Conservation (phyloP, 768 basidiomycete genomes). For the Mycena kentingensis region DNA sequence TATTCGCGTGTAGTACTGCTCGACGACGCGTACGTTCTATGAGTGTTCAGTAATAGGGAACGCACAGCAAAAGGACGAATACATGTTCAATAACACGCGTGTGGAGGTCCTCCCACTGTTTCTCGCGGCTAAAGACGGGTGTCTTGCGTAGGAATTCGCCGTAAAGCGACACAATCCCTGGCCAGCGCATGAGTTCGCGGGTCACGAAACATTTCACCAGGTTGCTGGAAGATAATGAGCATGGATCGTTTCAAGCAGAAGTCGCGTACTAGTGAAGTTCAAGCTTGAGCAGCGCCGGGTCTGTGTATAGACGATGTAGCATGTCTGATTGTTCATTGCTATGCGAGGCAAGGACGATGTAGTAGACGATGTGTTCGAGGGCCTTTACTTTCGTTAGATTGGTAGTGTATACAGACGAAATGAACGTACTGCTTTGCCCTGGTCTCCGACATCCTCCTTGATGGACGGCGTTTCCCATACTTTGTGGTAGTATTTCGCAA, state of each 20-base stretch:
- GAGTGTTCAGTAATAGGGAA: not conserved
- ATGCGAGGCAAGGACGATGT: conserved; percentile 89
- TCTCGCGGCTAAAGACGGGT: conserved; percentile 73
- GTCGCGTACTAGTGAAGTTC: conserved; percentile 79
- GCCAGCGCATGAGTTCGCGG: conserved; percentile 95
- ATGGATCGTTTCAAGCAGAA: conserved; percentile 3
- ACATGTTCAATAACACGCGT: conserved; percentile 97
- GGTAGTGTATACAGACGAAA: conserved; percentile 9
- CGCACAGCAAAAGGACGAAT: conserved; percentile 31
- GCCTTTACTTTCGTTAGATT: conserved; percentile 52
- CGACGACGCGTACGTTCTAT: conserved; percentile 94
- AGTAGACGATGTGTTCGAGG: conserved; percentile 93
- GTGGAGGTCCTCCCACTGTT: conserved; percentile 94
- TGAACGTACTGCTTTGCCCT: conserved; percentile 64
- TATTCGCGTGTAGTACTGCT: conserved; percentile 94
- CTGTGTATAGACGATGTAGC: conserved; percentile 81
- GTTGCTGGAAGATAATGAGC: conserved; percentile 62
- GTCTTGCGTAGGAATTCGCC: conserved; percentile 82
- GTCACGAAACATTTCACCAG: conserved; percentile 94
- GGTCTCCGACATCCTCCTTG: conserved; percentile 75
- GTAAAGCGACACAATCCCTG: conserved; percentile 86
- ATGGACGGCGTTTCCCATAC: conserved; percentile 97
- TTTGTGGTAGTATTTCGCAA: conserved; percentile 92
- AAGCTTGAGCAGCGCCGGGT: conserved; percentile 78
- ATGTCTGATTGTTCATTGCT: conserved; percentile 98